Percentiles rank a stretch among this genome's conserved stretches.
Evolutionary conservation across 1,284 basidiomycete species (phyloP).

Genomic region (Amylostereum areolatum): DNA sequence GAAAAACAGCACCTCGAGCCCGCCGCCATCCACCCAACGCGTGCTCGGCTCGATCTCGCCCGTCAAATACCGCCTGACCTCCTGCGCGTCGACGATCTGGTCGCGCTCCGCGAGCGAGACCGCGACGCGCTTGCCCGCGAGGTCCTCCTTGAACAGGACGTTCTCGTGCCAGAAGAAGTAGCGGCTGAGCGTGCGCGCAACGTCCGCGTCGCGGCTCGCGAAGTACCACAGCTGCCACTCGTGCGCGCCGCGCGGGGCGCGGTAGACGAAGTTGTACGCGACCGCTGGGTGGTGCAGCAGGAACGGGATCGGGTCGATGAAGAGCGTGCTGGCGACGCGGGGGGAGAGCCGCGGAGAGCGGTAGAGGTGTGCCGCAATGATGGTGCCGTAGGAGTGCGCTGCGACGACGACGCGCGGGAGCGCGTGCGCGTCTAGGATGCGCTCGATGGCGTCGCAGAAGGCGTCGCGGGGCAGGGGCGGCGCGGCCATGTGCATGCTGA

Average conservation of each 20-base stretch:
- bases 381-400: conserved; percentile 62
- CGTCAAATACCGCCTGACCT: conserved; percentile 49
- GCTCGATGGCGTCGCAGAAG: conserved; percentile 29
- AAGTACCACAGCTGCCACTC: conserved; percentile 70
- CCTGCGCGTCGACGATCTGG: conserved; percentile 49
- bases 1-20: conserved; percentile 47
- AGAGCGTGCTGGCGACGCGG: conserved; percentile 35
- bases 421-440: conserved; percentile 37
- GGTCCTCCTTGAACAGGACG: conserved; percentile 54
- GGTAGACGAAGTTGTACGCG: conserved; percentile 62
- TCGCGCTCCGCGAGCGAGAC: conserved; percentile 49
- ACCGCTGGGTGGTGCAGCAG: conserved; percentile 55
- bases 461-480: conserved; percentile 33
- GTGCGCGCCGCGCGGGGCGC: conserved; percentile 43
- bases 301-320: conserved; percentile 62
- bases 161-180: conserved; percentile 65
- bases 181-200: conserved; percentile 48
- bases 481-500: conserved; percentile 53
- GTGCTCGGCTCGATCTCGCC: conserved; percentile 24
- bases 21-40: conserved; percentile 28
- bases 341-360: conserved; percentile 24
- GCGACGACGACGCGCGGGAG: conserved; percentile 39
- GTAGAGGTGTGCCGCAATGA: conserved; percentile 43
- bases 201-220: conserved; percentile 54
- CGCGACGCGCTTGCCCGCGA: conserved; percentile 25